Evolutionary conservation across 371 early-diverging fungal genomes (phyloP).

Genomic region (Apophysomyces elegans): DNA sequence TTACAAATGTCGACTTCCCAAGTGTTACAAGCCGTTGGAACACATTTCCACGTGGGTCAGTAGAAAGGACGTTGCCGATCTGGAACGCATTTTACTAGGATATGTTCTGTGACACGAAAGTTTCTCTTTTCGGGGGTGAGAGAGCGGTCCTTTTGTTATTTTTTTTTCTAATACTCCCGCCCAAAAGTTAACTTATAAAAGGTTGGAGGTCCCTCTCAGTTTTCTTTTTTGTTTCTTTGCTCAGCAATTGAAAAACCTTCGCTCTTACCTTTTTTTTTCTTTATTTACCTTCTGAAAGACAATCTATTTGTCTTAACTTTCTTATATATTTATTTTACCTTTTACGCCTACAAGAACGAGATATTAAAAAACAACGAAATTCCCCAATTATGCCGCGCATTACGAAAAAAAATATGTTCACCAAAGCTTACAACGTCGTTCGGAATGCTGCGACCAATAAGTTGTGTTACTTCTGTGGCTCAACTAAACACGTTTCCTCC

Average conservation of each 20-base stretch:
- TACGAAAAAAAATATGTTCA: constrained; percentile 15
- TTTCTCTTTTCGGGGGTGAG: not conserved
- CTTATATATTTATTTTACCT: constrained; percentile 10
- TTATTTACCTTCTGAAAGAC: constrained; percentile 4
- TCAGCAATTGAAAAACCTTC: constrained; percentile 1
- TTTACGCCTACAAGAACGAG: constrained; percentile 19
- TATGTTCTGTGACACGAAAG: not conserved
- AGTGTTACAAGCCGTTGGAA: not conserved
- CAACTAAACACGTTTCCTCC: constrained; percentile 49
- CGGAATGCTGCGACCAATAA: constrained; percentile 18
- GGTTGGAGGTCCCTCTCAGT: not conserved
- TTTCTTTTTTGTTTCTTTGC: constrained; percentile 5
- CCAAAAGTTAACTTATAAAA: not conserved
- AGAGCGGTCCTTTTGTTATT: too few species aligned
- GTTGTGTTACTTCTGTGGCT: constrained; percentile 53
- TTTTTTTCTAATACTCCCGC: not conserved
- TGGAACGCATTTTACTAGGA: not conserved
- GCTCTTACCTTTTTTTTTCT: constrained; percentile 12
- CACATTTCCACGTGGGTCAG: not conserved
- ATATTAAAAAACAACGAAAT: constrained; percentile 20
- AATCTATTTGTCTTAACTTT: constrained; percentile 2
- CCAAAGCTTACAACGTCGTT: constrained; percentile 13
- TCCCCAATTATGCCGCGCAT: constrained; percentile 6
- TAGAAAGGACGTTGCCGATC: not conserved
- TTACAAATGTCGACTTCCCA: too few species aligned